Evolutionary conservation across 2,329 filamentous ascomycete species (phyloP).

Genomic region (Fusarium sororula): DNA sequence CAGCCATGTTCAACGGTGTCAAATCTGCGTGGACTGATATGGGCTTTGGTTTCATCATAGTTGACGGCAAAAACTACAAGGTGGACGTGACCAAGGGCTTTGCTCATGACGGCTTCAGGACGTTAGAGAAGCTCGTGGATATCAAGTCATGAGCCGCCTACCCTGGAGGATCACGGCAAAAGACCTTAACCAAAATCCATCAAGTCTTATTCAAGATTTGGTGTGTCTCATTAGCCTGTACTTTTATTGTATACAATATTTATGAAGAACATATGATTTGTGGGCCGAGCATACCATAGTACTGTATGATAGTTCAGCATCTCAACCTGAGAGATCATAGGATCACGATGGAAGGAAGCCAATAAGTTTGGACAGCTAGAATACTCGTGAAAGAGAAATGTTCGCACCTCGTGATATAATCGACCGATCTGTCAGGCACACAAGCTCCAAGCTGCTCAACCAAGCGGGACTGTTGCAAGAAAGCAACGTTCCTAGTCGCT

Average conservation of each 20-base stretch:
- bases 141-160: slow-evolving; percentile 31
- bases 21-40: slow-evolving; percentile 64
- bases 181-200: not conserved
- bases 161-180: not conserved
- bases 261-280: not conserved
- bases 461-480: slow-evolving; percentile 1
- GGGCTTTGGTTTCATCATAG: slow-evolving; percentile 62
- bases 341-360: not conserved
- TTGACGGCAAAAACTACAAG: slow-evolving; percentile 62
- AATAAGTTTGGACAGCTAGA: not conserved
- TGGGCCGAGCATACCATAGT: not conserved
- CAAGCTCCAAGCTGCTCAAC: not conserved
- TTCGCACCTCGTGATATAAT: slow-evolving; percentile 22
- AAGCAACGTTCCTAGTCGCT: slow-evolving; percentile 15
- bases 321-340: not conserved
- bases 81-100: slow-evolving; percentile 66
- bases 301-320: not conserved
- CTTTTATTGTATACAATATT: slow-evolving; percentile 26
- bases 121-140: slow-evolving; percentile 64
- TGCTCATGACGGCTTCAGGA: slow-evolving; percentile 66
- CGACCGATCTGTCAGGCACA: slow-evolving; percentile 15
- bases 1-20: slow-evolving; percentile 55
- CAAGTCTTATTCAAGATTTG: not conserved
- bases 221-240: slow-evolving; percentile 29
- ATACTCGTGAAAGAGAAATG: not conserved